Conservation (phyloP, 768 basidiomycete species). For the Trametopsis cervina region DNA sequence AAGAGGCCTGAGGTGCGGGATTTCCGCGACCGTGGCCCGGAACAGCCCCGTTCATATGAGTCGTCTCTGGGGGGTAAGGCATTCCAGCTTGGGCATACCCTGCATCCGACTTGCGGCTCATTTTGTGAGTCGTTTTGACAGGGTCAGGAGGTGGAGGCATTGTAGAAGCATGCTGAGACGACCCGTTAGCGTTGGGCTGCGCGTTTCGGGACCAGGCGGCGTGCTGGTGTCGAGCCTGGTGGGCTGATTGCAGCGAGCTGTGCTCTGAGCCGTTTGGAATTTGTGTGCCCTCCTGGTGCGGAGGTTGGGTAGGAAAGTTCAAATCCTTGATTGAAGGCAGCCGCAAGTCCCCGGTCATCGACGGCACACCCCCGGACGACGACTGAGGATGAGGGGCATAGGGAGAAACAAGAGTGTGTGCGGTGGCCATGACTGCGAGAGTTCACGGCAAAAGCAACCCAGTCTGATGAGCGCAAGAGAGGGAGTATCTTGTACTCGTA, state of each 20-base stretch:
- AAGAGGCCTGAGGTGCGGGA: conserved; percentile 2
- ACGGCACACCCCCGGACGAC: conserved; percentile 14
- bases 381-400: conserved; percentile 26
- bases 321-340: conserved; percentile 71
- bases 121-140: conserved; percentile 18
- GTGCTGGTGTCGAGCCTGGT: conserved; percentile 26
- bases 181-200: conserved; percentile 13
- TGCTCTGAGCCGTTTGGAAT: conserved; percentile 23
- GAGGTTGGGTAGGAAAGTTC: conserved; percentile 45
- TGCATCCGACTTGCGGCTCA: conserved; percentile 40
- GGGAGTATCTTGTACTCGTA: conserved; percentile 40
- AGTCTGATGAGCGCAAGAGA: conserved; percentile 14
- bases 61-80: conserved; percentile 1
- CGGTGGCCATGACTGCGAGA: conserved; percentile 40
- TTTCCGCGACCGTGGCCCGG: conserved; percentile 15
- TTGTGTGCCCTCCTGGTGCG: conserved; percentile 27
- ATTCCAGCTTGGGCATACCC: conserved; percentile 30
- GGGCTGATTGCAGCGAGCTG: conserved; percentile 22
- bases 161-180: conserved; percentile 16
- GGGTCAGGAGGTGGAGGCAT: conserved; percentile 21
- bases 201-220: conserved; percentile 17
- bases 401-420: conserved; percentile 32
- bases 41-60: neutral
- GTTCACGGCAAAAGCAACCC: conserved; percentile 31
- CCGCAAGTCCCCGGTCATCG: conserved; percentile 36